phyloP scores from a whole-genome alignment of 768 basidiomycete genomes.

The Clavaria fumosa region DNA sequence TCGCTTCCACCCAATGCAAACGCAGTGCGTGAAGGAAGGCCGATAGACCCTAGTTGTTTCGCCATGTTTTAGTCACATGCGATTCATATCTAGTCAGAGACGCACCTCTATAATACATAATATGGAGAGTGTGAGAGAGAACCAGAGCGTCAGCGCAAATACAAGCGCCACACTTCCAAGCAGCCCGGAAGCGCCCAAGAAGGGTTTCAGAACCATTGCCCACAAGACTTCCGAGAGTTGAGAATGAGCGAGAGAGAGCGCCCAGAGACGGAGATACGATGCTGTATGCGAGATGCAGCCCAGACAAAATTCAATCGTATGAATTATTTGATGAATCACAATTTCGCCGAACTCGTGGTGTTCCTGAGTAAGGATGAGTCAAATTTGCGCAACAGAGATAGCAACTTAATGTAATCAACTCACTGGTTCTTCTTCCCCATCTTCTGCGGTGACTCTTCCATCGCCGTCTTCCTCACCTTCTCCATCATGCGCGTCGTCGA shows the following conservation, averaged over 20 bases:
- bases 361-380: slow-evolving; percentile 28
- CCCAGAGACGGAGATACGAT: slow-evolving; percentile 90
- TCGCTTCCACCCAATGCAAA: slow-evolving; percentile 96
- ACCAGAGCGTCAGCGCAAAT: slow-evolving; percentile 59
- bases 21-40: slow-evolving; percentile 94
- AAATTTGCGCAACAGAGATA: slow-evolving; percentile 7
- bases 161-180: slow-evolving; percentile 39
- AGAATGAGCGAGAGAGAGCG: slow-evolving; percentile 92
- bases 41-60: slow-evolving; percentile 85
- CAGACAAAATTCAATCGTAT: slow-evolving; percentile 98
- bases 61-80: no score
- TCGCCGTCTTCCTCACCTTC: slow-evolving; percentile 76
- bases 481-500: slow-evolving; percentile 40
- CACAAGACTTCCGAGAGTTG: slow-evolving; percentile 92
- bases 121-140: slow-evolving; percentile 55
- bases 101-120: slow-evolving; percentile 93
- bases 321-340: slow-evolving; percentile 93
- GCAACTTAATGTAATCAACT: slow-evolving; percentile 19
- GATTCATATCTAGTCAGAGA: no score
- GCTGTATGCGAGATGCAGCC: slow-evolving; percentile 98
- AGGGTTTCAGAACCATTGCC: slow-evolving; percentile 63
- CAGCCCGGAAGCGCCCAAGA: slow-evolving; percentile 47
- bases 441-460: slow-evolving; percentile 58
- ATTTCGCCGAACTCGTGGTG: slow-evolving; percentile 90
- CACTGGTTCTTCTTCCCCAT: slow-evolving; percentile 59